phyloP scores from a whole-genome alignment of 208 protist genomes.

The Giardia muris region DNA sequence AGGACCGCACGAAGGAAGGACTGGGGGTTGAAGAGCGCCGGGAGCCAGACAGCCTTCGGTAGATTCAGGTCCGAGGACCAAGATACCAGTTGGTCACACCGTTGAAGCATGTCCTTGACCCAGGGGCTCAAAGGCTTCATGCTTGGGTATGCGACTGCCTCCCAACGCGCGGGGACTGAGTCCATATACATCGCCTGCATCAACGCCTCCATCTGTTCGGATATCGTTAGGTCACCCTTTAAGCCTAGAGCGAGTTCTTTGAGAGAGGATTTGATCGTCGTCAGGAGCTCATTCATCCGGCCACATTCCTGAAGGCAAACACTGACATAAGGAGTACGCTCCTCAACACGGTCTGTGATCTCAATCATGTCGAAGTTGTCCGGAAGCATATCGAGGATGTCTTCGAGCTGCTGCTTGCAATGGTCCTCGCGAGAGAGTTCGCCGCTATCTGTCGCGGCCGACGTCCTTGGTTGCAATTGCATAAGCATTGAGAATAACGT shows the following conservation, averaged over 20 bases:
- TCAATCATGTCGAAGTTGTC: slow-evolving; percentile 51
- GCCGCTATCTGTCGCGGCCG: slow-evolving; percentile 53
- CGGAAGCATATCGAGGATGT: slow-evolving; percentile 51
- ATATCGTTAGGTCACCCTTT: slow-evolving; percentile 60
- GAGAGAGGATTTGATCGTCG: slow-evolving; percentile 66
- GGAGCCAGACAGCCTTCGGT: slow-evolving; percentile 57
- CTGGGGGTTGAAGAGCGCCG: slow-evolving; percentile 87
- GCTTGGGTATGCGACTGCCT: slow-evolving; percentile 79
- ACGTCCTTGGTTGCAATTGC: slow-evolving; percentile 73
- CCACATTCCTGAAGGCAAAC: slow-evolving; percentile 80
- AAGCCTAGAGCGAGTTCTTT: slow-evolving; percentile 78
- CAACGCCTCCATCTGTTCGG: slow-evolving; percentile 55
- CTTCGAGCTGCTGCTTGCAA: slow-evolving; percentile 45
- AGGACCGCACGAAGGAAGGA: slow-evolving; percentile 93
- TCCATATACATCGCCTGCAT: slow-evolving; percentile 49
- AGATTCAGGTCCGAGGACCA: slow-evolving; percentile 51
- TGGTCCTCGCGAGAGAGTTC: slow-evolving; percentile 48
- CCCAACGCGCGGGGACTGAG: slow-evolving; percentile 72
- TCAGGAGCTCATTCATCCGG: slow-evolving; percentile 81
- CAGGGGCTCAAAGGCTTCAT: slow-evolving; percentile 66
- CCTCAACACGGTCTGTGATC: slow-evolving; percentile 52
- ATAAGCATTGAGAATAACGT: slow-evolving; percentile 81
- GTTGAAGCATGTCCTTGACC: slow-evolving; percentile 73
- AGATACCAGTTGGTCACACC: slow-evolving; percentile 70
- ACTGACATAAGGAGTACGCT: slow-evolving; percentile 82